phyloP scores from a whole-genome alignment of 306 rosid genomes.

The Luffa acutangula region DNA sequence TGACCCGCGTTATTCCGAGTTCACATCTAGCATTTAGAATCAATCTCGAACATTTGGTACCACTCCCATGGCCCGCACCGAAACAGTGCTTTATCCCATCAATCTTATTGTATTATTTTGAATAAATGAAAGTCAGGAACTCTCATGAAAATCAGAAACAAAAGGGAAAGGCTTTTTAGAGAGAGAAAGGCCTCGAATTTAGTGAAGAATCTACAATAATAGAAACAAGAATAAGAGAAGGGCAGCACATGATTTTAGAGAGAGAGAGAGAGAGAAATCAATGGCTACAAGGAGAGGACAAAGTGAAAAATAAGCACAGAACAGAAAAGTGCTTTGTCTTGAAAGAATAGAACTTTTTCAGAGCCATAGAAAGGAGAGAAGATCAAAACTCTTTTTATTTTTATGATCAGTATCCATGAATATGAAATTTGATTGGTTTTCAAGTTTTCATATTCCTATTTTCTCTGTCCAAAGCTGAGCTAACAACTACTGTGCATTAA shows the following conservation, averaged over 20 bases:
- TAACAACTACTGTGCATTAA: background rate
- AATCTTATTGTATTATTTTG: background rate
- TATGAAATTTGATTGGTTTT: slow-evolving; percentile 8
- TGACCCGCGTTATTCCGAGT: background rate
- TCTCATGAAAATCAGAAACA: background rate
- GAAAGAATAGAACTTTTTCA: slow-evolving; percentile 6
- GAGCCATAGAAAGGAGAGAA: slow-evolving; percentile 12
- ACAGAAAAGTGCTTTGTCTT: background rate
- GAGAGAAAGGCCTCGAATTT: slow-evolving; percentile 1
- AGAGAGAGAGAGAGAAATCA: background rate
- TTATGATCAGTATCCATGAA: slow-evolving; percentile 17
- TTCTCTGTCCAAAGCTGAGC: slow-evolving; percentile 7
- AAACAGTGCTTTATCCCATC: background rate
- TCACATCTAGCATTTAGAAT: background rate
- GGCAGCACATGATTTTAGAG: background rate
- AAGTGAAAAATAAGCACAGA: background rate
- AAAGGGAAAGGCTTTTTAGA: background rate
- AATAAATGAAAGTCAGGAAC: background rate
- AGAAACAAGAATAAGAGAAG: slow-evolving; percentile 5
- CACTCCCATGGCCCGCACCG: background rate
- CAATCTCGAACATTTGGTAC: background rate
- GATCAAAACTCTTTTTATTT: background rate
- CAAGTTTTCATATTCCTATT: slow-evolving; percentile 2
- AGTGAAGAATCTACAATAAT: slow-evolving; percentile 9
- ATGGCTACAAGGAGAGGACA: background rate